Base-by-base conservation (phyloP, 1,284 basidiomycete species). In the Mycosarcoma mackinlayi region DNA sequence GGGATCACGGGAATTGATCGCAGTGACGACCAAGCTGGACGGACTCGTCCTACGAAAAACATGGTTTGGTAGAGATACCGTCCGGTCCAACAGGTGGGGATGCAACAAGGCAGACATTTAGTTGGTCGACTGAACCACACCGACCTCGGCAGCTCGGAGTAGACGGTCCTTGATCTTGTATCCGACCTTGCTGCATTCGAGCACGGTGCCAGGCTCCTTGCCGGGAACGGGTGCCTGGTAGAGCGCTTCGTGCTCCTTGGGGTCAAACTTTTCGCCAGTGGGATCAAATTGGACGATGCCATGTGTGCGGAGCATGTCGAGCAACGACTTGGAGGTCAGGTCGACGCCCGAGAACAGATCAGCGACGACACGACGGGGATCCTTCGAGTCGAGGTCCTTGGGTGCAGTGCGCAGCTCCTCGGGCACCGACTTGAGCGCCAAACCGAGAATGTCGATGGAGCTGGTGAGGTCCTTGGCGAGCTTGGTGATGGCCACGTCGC, bases 141-240 rank as follows among this genome's bases (percentile, higher is more conserved):
- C 96, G 53, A 98, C 95, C 86, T 98, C 93, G 19, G 96, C 95
- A 3, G 96, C 93, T 52, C 95, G 88, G 79, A 98, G 84, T 51
- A 96, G 88, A 62, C 95, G 70, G 60, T 71, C 77, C 56, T 81
- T 80, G 69, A 82, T 80, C 72, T 65, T 77, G 71, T 76, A 97
- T 11, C 95, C 94, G 53, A 87, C 87, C 86, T 96, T 95, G 83
- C 92, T 91, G 81, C 92, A 92, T 80, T 97, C 92, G 52, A 96
- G 87, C 34, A 98, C 91, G 4, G 91, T 91, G 19, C 94, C 94
- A 2, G 93, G 89, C 80, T 90, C 90, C 85, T 92, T 94, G 37
- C 88, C 91, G 2, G 86, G 86, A 55, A 95, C 88, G n/a, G 94
- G 94, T 19, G 89, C 92, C 85, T 95, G 93, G 85, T 93, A 98